Evolutionary conservation across 2,329 filamentous ascomycete species (phyloP).

Genomic region (Penicillium sp.): DNA sequence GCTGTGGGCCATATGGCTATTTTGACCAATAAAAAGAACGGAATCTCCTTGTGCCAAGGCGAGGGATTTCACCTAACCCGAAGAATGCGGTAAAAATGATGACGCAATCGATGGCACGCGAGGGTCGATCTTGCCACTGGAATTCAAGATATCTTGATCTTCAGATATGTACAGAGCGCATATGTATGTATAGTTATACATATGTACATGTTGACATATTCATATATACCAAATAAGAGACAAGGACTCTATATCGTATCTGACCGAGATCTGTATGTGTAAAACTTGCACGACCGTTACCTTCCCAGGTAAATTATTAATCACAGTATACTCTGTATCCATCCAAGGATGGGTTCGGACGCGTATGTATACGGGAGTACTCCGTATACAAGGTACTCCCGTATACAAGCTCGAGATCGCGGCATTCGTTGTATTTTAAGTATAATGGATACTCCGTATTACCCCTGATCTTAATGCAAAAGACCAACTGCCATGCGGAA

Average conservation of each 20-base stretch:
- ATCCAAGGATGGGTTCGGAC: too few species aligned
- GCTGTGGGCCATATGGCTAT: neutral
- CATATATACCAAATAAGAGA: too few species aligned
- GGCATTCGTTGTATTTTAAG: neutral
- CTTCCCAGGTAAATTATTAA: neutral
- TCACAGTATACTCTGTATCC: neutral
- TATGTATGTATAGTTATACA: neutral
- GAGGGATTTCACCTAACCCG: neutral
- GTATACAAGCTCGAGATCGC: neutral
- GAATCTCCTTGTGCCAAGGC: neutral
- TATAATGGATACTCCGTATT: neutral
- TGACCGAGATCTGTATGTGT: neutral
- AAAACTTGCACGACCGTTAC: neutral
- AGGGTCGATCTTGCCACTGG: neutral
- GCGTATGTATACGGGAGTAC: neutral
- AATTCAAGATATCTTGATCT: neutral
- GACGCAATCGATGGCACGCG: conserved; percentile 6
- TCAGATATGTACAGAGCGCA: neutral
- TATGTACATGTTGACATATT: neutral
- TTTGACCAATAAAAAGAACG: neutral
- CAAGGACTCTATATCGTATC: neutral
- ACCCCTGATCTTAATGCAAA: neutral
- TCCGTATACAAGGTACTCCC: too few species aligned
- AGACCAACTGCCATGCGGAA: neutral
- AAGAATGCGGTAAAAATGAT: conserved; percentile 12